Conservation (phyloP, 2,329 filamentous ascomycete genomes). For the Rasamsonia emersonii region DNA sequence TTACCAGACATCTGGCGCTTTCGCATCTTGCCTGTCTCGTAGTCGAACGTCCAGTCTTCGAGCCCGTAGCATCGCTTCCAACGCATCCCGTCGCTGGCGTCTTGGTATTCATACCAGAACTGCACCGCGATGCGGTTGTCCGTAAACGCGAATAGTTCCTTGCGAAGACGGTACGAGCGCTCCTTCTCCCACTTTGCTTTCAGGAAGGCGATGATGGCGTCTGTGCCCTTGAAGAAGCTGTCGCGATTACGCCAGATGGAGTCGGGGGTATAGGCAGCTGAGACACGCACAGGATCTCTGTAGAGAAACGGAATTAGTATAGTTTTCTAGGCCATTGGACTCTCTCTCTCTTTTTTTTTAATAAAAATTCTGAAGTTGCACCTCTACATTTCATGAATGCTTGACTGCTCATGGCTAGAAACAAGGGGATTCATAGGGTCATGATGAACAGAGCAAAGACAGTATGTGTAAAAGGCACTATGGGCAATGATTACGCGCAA, state of each 20-base stretch:
- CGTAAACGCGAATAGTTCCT: constrained; percentile 72
- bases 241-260: constrained; percentile 74
- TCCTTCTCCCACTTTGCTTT: constrained; percentile 67
- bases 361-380: too few species aligned
- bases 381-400: too few species aligned
- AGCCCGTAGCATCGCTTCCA: constrained; percentile 87
- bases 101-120: constrained; percentile 82
- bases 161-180: constrained; percentile 62
- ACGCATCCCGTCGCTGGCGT: constrained; percentile 51
- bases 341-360: too few species aligned
- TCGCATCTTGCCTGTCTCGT: constrained; percentile 35
- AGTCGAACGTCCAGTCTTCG: constrained; percentile 42
- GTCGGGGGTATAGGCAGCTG: constrained; percentile 65
- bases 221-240: constrained; percentile 59
- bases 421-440: constrained; percentile 1
- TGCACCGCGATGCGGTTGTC: constrained; percentile 76
- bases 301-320: not conserved
- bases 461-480: not conserved
- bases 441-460: constrained; percentile 12
- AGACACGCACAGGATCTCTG: constrained; percentile 57
- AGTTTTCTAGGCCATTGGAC: too few species aligned
- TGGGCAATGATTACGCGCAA: too few species aligned
- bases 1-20: constrained; percentile 43
- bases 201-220: constrained; percentile 60
- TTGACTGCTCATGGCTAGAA: too few species aligned